phyloP scores from a whole-genome alignment of 2,329 filamentous ascomycete genomes.

The Aspergillus ibericus region DNA sequence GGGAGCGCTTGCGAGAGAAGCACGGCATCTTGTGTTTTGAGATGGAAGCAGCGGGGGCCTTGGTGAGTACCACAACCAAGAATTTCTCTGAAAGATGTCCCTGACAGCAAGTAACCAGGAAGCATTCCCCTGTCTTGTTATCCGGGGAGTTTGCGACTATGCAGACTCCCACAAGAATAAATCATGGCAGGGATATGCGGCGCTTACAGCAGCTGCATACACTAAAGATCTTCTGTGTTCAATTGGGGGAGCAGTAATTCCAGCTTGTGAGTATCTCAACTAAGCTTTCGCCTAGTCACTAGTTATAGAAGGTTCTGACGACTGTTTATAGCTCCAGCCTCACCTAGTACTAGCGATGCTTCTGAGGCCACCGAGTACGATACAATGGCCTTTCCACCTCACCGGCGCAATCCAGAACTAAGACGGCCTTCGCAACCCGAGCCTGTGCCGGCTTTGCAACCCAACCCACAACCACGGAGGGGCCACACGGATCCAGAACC shows the following conservation, averaged over 20 bases:
- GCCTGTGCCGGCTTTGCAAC: too few relatives aligned
- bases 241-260: background rate
- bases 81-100: fast-evolving
- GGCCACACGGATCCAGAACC: background rate
- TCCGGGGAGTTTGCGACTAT: conserved; percentile 12
- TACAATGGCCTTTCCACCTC: too few relatives aligned
- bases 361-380: too few relatives aligned
- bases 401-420: too few relatives aligned
- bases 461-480: background rate
- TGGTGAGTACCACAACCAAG: background rate
- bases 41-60: conserved; percentile 9
- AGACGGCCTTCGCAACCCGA: too few relatives aligned
- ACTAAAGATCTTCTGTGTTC: conserved; percentile 7
- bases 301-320: background rate
- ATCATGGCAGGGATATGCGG: conserved; percentile 10
- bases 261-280: background rate
- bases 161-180: conserved; percentile 14
- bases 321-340: background rate
- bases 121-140: conserved; percentile 4
- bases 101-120: background rate
- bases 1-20: conserved; percentile 17
- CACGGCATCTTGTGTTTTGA: conserved; percentile 26
- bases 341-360: background rate
- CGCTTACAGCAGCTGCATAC: conserved; percentile 11
- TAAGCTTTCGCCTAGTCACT: background rate